Percentiles rank a stretch among this genome's conserved stretches.
Conservation (phyloP, 129 eudicot species). For the Flaveria linearis region DNA sequence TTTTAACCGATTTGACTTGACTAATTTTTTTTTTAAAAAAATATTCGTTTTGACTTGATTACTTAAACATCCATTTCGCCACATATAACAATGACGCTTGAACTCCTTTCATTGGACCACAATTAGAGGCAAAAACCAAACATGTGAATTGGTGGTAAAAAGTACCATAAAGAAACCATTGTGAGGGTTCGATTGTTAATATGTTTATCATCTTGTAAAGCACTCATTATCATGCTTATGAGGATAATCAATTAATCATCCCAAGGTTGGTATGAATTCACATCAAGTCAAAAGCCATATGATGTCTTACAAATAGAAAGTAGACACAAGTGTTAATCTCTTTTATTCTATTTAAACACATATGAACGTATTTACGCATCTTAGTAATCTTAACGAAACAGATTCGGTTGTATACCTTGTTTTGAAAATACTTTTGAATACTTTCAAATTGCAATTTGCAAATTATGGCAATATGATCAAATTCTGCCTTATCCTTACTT, state of each 20-base stretch:
- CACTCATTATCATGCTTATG: neutral
- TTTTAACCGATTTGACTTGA: neutral
- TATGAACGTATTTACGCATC: neutral
- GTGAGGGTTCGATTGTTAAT: neutral
- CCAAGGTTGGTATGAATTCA: neutral
- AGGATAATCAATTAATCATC: neutral
- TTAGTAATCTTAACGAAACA: neutral
- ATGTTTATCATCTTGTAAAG: constrained; percentile 1
- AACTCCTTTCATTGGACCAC: constrained; percentile 1
- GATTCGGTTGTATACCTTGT: neutral
- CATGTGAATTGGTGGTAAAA: neutral
- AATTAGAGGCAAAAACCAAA: neutral
- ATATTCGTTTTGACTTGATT: neutral
- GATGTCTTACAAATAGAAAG: neutral
- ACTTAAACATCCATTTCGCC: neutral
- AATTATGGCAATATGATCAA: too few relatives aligned
- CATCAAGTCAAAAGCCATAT: neutral
- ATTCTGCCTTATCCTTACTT: too few relatives aligned
- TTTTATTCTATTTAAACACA: constrained; percentile 3
- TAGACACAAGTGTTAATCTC: neutral
- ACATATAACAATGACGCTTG: neutral
- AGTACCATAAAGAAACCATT: neutral
- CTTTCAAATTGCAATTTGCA: too few relatives aligned
- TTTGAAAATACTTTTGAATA: neutral
- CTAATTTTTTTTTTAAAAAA: neutral